These are phyloP conservation scores for Aspergillus bridgeri DNA, from an alignment of 495 filamentous ascomycete species.

Conservation along the genomic window DNA sequence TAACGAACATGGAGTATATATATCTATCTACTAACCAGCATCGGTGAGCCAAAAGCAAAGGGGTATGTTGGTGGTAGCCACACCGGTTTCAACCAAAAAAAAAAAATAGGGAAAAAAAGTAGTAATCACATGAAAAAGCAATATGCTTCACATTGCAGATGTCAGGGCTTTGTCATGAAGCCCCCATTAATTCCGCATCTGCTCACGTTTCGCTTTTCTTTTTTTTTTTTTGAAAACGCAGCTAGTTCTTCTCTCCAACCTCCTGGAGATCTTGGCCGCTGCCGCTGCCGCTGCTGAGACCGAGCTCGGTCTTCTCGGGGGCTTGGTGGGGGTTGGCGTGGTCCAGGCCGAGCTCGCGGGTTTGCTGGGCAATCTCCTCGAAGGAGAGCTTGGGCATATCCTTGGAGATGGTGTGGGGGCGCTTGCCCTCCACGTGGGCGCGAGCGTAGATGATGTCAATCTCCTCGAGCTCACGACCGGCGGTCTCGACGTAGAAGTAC, in stretches of 20 bases:
- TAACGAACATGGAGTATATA: background rate
- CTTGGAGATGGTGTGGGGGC: constrained; percentile 28
- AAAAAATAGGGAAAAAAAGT: background rate
- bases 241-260: constrained; percentile 1
- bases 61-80: background rate
- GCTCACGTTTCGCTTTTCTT: no score
- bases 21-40: background rate
- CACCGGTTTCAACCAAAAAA: background rate
- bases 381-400: constrained; percentile 34
- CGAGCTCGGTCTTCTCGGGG: constrained; percentile 10
- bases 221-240: background rate
- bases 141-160: no score
- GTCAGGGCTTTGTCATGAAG: no score
- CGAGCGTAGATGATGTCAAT: constrained; percentile 54
- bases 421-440: constrained; percentile 34
- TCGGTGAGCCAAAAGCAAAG: background rate
- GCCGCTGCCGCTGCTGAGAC: constrained; percentile 11
- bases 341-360: constrained; percentile 12
- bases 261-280: constrained; percentile 3
- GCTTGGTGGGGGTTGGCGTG: background rate
- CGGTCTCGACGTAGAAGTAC: constrained; percentile 70
- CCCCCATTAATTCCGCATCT: no score
- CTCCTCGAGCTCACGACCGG: constrained; percentile 65
- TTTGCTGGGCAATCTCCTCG: constrained; percentile 26
- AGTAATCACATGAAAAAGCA: no score